Base-by-base conservation (phyloP, 1,284 basidiomycete genomes). In the Ganoderma leucocontextum region DNA sequence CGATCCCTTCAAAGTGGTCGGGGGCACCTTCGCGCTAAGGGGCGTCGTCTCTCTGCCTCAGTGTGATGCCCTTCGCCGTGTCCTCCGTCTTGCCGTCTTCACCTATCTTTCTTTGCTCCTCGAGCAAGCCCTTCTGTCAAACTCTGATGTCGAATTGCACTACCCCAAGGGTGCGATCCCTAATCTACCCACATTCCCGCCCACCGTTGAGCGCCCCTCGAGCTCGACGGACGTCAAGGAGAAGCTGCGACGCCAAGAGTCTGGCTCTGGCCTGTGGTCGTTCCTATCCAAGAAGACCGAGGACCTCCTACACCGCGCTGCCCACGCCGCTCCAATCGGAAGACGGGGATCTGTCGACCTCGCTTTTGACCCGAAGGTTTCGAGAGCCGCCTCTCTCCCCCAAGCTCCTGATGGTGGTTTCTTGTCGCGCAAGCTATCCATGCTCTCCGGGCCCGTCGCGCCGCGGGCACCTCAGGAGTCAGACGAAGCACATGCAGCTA, bases 21-120 rank as follows among this genome's bases (percentile, higher is more conserved):
- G 90, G 1, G 90, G 90, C 0, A 89, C 86, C 2, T 91, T 92
- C 74, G 77, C 79, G 0, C 82, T 91, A 67, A 82, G 80, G 67
- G 87, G 85, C 6, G 72, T 84, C 15, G 77, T 76, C 22, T 85
- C 86, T 1, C 73, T 78, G 0, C 60, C 76, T 4, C 84, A 87
- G 66, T 83, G 89, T 71, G 72, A 75, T 4, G 70, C 82, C 1
- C 80, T 92, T 0, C 78, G 78, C 62, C 83, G 82, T 52, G 78
- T 86, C 13, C 83, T 92, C n/a, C 84, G 86, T 39, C 71, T 90
- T 8, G 76, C 85, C 1, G 78, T 88, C n/a, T 91, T 87, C 74
- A 75, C 84, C 17, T 86, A 89, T 70, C 82, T 91, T 1, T 87
- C 89, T 1, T 80, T 90, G 36, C 71, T 89, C 4, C 84, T 92